Conservation (phyloP, 1,139 yeast species). For the Schizosaccharomyces versatilis region DNA sequence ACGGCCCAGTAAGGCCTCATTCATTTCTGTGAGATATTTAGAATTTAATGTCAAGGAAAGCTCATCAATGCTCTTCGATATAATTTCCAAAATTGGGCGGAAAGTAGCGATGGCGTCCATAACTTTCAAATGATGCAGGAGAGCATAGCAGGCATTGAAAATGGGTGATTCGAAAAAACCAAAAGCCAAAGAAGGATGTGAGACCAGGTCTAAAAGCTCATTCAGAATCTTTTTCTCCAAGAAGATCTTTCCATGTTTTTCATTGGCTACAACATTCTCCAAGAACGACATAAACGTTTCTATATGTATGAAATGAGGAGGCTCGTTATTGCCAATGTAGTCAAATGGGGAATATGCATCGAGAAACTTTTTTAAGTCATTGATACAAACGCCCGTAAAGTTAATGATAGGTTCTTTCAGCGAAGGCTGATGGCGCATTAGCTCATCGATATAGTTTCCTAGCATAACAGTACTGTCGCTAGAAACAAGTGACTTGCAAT, state of each 20-base stretch:
- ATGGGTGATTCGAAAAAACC: neutral
- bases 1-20: neutral
- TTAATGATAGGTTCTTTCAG: constrained; percentile 38
- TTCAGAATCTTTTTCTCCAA: neutral
- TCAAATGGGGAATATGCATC: neutral
- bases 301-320: neutral
- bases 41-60: neutral
- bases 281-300: neutral
- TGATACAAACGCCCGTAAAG: constrained; percentile 29
- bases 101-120: neutral
- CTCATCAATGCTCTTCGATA: neutral
- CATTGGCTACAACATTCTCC: neutral
- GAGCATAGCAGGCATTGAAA: neutral
- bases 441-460: constrained; percentile 57
- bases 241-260: neutral
- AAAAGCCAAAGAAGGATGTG: neutral
- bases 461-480: constrained; percentile 32
- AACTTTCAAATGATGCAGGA: neutral
- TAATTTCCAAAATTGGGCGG: neutral
- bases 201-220: neutral
- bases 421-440: constrained; percentile 63
- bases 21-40: neutral
- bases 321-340: neutral
- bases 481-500: constrained; percentile 29
- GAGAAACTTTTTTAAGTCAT: constrained; percentile 7